Percentiles rank a stretch among this genome's conserved stretches.
phyloP scores from a whole-genome alignment of 495 filamentous ascomycete species.

The Hyphodiscus hymeniophilus region DNA sequence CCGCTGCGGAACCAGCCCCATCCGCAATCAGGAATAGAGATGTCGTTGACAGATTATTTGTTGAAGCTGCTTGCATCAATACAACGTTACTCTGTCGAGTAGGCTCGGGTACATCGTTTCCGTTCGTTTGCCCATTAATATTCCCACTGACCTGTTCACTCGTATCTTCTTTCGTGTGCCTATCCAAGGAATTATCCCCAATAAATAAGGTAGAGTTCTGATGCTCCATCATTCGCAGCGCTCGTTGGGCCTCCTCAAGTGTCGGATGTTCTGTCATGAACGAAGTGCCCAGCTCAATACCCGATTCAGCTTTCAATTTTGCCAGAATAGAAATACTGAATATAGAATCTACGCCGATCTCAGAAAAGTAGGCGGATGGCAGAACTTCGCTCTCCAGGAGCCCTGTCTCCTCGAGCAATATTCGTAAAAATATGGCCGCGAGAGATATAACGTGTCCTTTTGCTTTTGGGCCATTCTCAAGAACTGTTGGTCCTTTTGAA shows the following conservation, averaged over 20 bases:
- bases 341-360: constrained; percentile 51
- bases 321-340: constrained; percentile 46
- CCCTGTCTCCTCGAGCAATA: not conserved
- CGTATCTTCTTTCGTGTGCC: constrained; percentile 43
- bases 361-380: constrained; percentile 38
- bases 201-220: not conserved
- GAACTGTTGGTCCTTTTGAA: not conserved
- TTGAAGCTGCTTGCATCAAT: not conserved
- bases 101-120: no score
- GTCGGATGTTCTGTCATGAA: constrained; percentile 26
- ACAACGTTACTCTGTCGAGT: no score
- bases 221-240: constrained; percentile 30
- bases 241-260: constrained; percentile 35
- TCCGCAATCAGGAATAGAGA: constrained; percentile 63
- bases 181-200: not conserved
- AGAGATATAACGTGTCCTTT: not conserved
- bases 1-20: constrained; percentile 59
- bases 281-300: constrained; percentile 33
- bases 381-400: constrained; percentile 26
- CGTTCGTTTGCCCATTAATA: no score
- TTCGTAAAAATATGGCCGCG: not conserved
- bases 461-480: not conserved
- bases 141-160: no score
- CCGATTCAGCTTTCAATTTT: constrained; percentile 47
- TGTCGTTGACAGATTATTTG: not conserved